phyloP scores from a whole-genome alignment of 257 asterid species.

The Capsicum baccatum region DNA sequence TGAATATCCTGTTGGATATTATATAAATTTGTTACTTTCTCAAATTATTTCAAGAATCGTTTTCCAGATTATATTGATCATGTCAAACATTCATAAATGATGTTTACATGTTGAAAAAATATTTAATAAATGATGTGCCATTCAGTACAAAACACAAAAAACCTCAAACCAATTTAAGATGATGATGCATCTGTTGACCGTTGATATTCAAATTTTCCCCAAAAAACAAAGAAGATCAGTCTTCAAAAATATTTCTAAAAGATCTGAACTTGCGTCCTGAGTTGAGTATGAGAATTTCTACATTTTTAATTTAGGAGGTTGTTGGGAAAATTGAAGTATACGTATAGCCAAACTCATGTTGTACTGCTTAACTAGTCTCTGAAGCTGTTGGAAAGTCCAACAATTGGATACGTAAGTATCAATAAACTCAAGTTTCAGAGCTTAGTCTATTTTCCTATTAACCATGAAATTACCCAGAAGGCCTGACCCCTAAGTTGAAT shows the following conservation, averaged over 20 bases:
- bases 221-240: conserved; percentile 16
- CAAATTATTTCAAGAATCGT: neutral
- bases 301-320: neutral
- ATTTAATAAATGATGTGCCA: neutral
- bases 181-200: conserved; percentile 14
- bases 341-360: neutral
- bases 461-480: neutral
- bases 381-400: conserved; percentile 17
- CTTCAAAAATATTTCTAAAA: neutral
- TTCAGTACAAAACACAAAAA: neutral
- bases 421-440: conserved; percentile 16
- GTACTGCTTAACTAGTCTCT: neutral
- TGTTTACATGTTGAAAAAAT: neutral
- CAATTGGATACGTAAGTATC: neutral
- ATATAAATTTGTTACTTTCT: neutral
- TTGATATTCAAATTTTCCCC: neutral
- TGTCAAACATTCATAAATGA: conserved; percentile 1
- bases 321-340: neutral
- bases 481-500: neutral
- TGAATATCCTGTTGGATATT: neutral
- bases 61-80: neutral
- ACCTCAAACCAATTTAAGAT: neutral
- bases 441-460: neutral
- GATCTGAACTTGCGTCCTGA: conserved; percentile 1
- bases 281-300: conserved; percentile 1